A percentile compares a stretch with the other conserved stretches of the same genome.
Evolutionary conservation across 345 rosid genomes (phyloP).

Genomic region (Syzygium grande): DNA sequence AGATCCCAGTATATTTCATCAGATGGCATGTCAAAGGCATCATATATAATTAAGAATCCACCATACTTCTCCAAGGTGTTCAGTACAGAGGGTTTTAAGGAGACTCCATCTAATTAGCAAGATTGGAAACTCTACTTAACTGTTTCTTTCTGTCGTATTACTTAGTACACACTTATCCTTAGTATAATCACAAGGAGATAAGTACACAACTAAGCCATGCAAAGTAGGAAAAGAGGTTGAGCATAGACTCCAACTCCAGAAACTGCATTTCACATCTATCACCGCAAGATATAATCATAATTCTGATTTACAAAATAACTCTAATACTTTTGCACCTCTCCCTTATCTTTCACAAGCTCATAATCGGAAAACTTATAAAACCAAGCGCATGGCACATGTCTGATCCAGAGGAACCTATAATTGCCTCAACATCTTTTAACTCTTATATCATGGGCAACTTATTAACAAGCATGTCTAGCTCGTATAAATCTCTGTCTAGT

Average conservation of each 20-base stretch:
- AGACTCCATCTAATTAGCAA: not conserved
- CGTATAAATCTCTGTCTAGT: not conserved
- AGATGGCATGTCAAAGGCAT: not conserved
- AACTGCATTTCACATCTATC: not conserved
- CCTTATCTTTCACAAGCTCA: not conserved
- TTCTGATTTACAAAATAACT: not conserved
- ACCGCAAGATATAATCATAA: not conserved
- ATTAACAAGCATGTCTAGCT: not conserved
- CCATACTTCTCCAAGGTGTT: not conserved
- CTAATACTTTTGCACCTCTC: not conserved
- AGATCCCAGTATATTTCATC: constrained; percentile 8
- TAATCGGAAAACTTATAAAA: no score
- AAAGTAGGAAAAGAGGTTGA: not conserved
- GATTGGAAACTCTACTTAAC: not conserved
- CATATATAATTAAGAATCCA: not conserved
- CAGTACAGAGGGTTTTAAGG: not conserved
- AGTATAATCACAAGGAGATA: not conserved
- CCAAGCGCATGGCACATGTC: not conserved
- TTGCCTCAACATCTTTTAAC: not conserved
- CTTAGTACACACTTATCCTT: not conserved
- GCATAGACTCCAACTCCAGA: not conserved
- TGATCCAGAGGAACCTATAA: not conserved
- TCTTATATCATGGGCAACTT: not conserved
- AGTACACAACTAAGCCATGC: not conserved
- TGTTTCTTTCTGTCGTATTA: not conserved